phyloP scores from a whole-genome alignment of 306 rosid genomes.

The Morella rubra region DNA sequence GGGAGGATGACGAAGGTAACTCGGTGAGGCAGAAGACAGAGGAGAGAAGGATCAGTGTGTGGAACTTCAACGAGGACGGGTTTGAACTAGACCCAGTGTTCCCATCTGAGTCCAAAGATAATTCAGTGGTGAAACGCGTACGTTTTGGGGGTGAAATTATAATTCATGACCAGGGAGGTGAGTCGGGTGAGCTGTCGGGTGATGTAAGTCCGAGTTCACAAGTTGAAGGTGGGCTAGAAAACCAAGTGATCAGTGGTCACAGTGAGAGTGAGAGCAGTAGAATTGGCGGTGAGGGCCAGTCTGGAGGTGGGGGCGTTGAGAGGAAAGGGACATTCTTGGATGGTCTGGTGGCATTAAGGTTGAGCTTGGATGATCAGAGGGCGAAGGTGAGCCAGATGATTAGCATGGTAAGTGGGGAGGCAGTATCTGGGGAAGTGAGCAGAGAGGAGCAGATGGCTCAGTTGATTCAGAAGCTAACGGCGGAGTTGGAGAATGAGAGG shows the following conservation, averaged over 20 bases:
- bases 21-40: not conserved
- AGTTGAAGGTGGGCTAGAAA: not conserved
- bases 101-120: slow-evolving; percentile 21
- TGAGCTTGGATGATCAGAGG: slow-evolving; percentile 37
- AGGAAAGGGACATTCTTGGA: slow-evolving; percentile 13
- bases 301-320: not conserved
- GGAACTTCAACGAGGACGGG: slow-evolving; percentile 71
- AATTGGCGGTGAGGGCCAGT: not conserved
- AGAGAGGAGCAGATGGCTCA: slow-evolving; percentile 34
- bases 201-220: slow-evolving; percentile 18
- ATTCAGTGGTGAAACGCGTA: slow-evolving; percentile 26
- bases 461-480: slow-evolving; percentile 29
- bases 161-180: slow-evolving; percentile 20
- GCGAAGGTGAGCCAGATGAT: slow-evolving; percentile 22
- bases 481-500: slow-evolving; percentile 36
- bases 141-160: slow-evolving; percentile 31
- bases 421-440: slow-evolving; percentile 6
- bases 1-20: slow-evolving; percentile 13
- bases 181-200: slow-evolving; percentile 2
- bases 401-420: not conserved
- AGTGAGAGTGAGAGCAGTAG: not conserved
- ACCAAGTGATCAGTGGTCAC: not conserved
- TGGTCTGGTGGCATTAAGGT: slow-evolving; percentile 16
- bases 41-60: slow-evolving; percentile 54
- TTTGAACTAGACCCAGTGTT: slow-evolving; percentile 55